These are phyloP conservation scores for Apiospora malaysiana DNA, from an alignment of 2,329 filamentous ascomycete species.

Conservation along the genomic window DNA sequence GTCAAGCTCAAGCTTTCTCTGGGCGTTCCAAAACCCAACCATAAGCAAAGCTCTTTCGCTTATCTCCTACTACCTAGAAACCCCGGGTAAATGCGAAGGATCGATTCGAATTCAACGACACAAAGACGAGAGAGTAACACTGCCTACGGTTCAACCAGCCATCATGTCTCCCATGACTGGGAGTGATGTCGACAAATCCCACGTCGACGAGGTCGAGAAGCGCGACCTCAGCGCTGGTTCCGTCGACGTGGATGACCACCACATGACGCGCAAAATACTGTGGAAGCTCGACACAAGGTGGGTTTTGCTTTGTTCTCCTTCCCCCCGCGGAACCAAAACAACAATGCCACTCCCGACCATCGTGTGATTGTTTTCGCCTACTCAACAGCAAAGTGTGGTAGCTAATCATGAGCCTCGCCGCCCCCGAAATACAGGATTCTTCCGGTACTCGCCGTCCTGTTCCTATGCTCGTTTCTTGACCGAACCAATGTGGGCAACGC, in stretches of 20 bases:
- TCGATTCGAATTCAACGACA: background rate
- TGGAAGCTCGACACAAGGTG: conserved; percentile 61
- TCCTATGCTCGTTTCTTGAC: conserved; percentile 69
- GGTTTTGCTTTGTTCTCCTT: background rate
- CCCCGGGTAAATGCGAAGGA: background rate
- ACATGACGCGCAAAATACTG: conserved; percentile 51
- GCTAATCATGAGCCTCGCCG: conserved; percentile 24
- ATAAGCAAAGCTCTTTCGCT: background rate
- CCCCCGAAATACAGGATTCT: conserved; percentile 54
- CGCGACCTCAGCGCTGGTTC: conserved; percentile 23
- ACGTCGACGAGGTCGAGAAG: conserved; percentile 36
- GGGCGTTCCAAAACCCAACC: background rate
- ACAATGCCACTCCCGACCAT: background rate
- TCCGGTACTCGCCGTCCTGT: conserved; percentile 67
- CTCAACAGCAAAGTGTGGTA: background rate
- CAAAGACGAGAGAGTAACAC: background rate
- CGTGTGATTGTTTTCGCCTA: background rate
- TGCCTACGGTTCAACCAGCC: too few species aligned
- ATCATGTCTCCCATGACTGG: conserved; percentile 28
- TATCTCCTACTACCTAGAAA: background rate
- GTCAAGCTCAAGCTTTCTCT: conserved; percentile 11
- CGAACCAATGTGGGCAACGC: conserved; percentile 78
- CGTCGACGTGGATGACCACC: conserved; percentile 29
- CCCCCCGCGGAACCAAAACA: background rate
- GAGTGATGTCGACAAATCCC: conserved; percentile 28